Base-by-base conservation (phyloP, 306 rosid species). In the Ceratonia siliqua region DNA sequence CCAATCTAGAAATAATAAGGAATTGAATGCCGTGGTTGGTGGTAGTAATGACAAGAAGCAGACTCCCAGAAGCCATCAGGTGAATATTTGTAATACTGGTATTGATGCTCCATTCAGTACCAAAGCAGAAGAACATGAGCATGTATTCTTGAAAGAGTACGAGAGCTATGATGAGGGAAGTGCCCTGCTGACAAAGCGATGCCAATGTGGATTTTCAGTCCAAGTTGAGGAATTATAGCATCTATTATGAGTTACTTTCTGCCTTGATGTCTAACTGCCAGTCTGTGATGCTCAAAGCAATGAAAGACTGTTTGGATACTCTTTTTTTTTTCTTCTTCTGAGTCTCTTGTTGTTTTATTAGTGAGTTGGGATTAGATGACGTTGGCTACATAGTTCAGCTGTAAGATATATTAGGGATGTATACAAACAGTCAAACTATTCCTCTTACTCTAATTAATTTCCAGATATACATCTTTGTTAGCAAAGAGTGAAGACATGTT, bases 171-270 rank as follows among this genome's bases (percentile, higher is more conserved):
- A 94, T 42, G 77, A 83, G 81, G 86, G 48, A 46, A 85, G 77
- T 68, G 83, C 78, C 75, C 66, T 94, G 45, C 76, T 87, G 54
- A 91, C 88, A 55, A 91, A 87, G 73, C 85, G 94, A 68, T 91
- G 97, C 49, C 83, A 67, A 2, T 94, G 97, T 78, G 97, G 97
- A 14, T 91, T 94, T 81, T 86, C 97, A 8, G 83, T 94, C 61
- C 90, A 89, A 85, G 93, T 90, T 9, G 98, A 94, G 80, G 94
- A 91, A 64, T 68, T 94, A 30, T 91, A 91, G 84, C 55, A 61
- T 82, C 22, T 38, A 42, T 58, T 8, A 5, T 42, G 45, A 71
- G 67, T 36, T 46, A 21, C 30, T 18, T 72, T 17, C 11, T 64
- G 38, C 48, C 52, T 63, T 17, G 56, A 49, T 67, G 63, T 66